Base-by-base conservation (phyloP, 108 stramenopile genomes). In the Craspedostauros australis region DNA sequence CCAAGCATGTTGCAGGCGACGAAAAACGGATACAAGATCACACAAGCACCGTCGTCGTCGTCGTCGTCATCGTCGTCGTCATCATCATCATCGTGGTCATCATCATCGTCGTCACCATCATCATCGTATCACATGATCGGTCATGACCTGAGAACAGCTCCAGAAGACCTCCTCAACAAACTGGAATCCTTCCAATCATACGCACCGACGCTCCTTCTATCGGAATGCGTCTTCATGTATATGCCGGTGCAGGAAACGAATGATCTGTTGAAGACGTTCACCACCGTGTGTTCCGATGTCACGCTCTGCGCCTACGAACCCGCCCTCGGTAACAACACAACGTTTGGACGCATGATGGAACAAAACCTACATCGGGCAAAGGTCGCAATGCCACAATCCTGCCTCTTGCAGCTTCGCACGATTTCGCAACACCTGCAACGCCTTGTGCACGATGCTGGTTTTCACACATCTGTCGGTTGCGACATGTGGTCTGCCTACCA, bases 171-270 rank as follows among this genome's bases (percentile, higher is more conserved):
- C 39, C 39, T 92, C 26, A 39, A 71, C 30, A 70, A 66, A 15
- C 55, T 92, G 34, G 57, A 71, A 27, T 24, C 37, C n/a, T 69
- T 70, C 40, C 47, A 66, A 24, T 19, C 31, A 15, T 36, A 60
- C 8, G 34, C 39, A 11, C 84, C 86, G n/a, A 86, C 82, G 16
- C 46, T 92, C 8, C 82, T 88, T 29, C 20, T 88, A 4, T 32
- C 77, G 37, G 91, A 92, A 72, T 92, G 91, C 43, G 77, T 88
- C 9, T 60, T 76, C 14, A 88, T 92, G 86, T 92, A 92, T 54
- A 46, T 92, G 19, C 86, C 86, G 1, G 75, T 77, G 22, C 30
- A 40, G 0, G 47, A 44, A 20, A 62, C 68, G 33, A 43, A 64
- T 22, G 19, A 48, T 5, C 54, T 87, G 26, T 31, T 87, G 15